A percentile compares a stretch with the other conserved stretches of the same genome.
phyloP scores from a whole-genome alignment of 2,329 filamentous ascomycete genomes.

The Fusarium nelsonii region DNA sequence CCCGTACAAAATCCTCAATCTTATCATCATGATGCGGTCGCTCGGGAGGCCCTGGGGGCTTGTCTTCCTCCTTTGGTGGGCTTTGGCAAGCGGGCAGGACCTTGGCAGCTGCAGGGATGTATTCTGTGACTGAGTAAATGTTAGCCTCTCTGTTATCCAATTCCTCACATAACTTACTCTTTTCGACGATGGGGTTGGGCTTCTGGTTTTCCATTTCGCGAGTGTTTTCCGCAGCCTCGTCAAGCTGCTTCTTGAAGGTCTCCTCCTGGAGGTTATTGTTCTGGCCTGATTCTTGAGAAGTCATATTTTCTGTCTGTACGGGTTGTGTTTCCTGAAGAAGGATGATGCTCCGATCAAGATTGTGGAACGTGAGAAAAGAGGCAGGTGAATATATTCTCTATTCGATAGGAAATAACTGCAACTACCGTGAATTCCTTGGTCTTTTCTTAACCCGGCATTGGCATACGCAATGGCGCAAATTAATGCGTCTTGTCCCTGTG shows the following conservation, averaged over 20 bases:
- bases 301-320: slow-evolving; percentile 25
- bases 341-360: slow-evolving; percentile 9
- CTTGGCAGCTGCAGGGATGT: slow-evolving; percentile 58
- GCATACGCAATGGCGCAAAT: slow-evolving; percentile 43
- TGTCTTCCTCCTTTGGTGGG: slow-evolving; percentile 37
- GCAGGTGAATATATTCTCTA: slow-evolving; percentile 17
- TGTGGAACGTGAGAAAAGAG: slow-evolving; percentile 1
- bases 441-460: slow-evolving; percentile 26
- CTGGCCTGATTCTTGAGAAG: slow-evolving; percentile 25
- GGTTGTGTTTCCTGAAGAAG: slow-evolving; percentile 17
- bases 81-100: slow-evolving; percentile 55
- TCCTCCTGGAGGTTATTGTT: slow-evolving; percentile 30
- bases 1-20: slow-evolving; percentile 66
- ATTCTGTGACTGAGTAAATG: slow-evolving; percentile 55
- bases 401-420: neutral
- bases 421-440: slow-evolving; percentile 32
- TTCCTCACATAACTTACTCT: slow-evolving; percentile 51
- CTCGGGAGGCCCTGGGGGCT: slow-evolving; percentile 54
- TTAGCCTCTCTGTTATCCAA: slow-evolving; percentile 4
- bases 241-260: slow-evolving; percentile 60
- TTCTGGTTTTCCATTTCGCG: slow-evolving; percentile 46
- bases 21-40: slow-evolving; percentile 61
- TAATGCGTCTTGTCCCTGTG: slow-evolving; percentile 23
- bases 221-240: slow-evolving; percentile 56
- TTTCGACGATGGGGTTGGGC: slow-evolving; percentile 57